Evolutionary conservation across 306 rosid species (phyloP), one percentile per base, ranked within the genome.

Genomic region (Astragalus glycyphyllos): DNA sequence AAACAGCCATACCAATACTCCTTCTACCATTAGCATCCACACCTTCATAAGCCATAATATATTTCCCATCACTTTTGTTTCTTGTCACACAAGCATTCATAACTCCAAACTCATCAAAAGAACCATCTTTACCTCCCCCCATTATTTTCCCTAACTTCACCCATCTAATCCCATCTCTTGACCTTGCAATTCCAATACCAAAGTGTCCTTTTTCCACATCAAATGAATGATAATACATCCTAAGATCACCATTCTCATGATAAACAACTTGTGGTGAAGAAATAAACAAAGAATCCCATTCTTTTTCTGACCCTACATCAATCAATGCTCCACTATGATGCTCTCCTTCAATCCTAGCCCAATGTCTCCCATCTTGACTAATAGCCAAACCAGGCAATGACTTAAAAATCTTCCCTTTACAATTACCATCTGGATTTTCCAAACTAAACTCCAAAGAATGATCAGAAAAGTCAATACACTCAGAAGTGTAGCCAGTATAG

Each of bases 291-390:
- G 90, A 87, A 78, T 89, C 94, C 92, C 91, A 91, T 61, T 91
- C 92, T 58, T 69, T 78, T 11, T 77, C 88, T 50, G 65, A 10
- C 2, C 97, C 96, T 16, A 91, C 91, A 79, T 85, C 93, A 71
- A 91, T 67, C 44, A 91, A 65, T 59, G 96, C 93, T 34, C 96
- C 97, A 77, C 88, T 89, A 26, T 87, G 93, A 78, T 91, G 96
- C 63, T 87, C 91, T 9, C 93, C 93, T 80, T 89, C 97, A 77
- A 91, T 85, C 80, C 96, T 88, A 71, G 96, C 96, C 97, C 92
- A 91, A 58, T 91, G 81, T 77, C 91, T 83, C 65, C 97, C 92
- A 72, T 88, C 97, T 79, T 86, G 92, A 74, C 97, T 91, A 6
- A 86, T 83, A 55, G 96, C 92, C 75, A 91, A 85, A 51, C 96